phyloP scores from a whole-genome alignment of 208 protist species.

The Vickermania ingenoplastis region DNA sequence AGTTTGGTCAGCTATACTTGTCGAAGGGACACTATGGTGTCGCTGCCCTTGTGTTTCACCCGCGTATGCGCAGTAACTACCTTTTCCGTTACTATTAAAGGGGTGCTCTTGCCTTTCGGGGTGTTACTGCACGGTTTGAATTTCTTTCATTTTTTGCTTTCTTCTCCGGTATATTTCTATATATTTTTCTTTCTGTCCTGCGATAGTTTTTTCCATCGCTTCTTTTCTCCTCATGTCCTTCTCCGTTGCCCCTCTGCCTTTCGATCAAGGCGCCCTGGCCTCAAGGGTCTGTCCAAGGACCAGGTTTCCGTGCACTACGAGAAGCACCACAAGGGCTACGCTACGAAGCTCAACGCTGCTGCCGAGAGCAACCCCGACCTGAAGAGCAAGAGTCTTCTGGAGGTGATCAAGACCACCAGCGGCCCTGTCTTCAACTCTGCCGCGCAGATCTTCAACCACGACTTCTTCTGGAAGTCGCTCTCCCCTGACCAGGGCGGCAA shows the following conservation, averaged over 20 bases:
- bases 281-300: slow-evolving; percentile 82
- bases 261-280: slow-evolving; percentile 55
- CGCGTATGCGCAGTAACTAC: no score
- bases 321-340: slow-evolving; percentile 91
- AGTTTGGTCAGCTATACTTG: no score
- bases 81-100: no score
- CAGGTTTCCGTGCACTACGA: slow-evolving; percentile 89
- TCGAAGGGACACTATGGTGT: no score
- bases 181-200: background rate
- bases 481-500: slow-evolving; percentile 41
- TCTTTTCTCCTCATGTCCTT: slow-evolving; percentile 46
- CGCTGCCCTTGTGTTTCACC: no score
- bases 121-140: background rate
- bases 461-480: slow-evolving; percentile 91
- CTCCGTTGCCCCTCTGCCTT: slow-evolving; percentile 67
- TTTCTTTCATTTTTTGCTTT: slow-evolving; percentile 2
- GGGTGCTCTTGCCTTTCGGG: background rate
- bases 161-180: slow-evolving; percentile 1
- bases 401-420: slow-evolving; percentile 45
- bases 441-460: slow-evolving; percentile 92
- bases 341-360: slow-evolving; percentile 87
- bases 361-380: slow-evolving; percentile 17
- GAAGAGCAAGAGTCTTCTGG: slow-evolving; percentile 80
- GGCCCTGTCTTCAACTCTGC: slow-evolving; percentile 85
- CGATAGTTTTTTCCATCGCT: background rate